phyloP scores from a whole-genome alignment of 495 filamentous ascomycete species.

The Cetradonia linearis region DNA sequence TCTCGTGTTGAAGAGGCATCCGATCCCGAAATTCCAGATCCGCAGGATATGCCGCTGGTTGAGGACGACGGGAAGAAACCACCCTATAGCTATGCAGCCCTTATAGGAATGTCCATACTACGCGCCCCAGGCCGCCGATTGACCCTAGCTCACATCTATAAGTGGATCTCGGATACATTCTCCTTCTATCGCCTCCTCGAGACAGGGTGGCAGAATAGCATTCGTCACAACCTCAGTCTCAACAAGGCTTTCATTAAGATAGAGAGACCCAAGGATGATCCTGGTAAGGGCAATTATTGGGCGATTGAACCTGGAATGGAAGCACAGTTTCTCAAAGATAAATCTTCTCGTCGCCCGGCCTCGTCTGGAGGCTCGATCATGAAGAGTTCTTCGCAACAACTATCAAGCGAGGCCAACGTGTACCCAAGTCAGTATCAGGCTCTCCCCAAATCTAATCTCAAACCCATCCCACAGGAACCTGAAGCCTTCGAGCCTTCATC shows the following conservation, averaged over 20 bases:
- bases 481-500: conserved; percentile 62
- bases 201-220: conserved; percentile 96
- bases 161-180: conserved; percentile 95
- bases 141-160: conserved; percentile 95
- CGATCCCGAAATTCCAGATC: conserved; percentile 50
- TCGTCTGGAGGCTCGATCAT: conserved; percentile 25
- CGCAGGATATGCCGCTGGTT: conserved; percentile 66
- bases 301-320: conserved; percentile 82
- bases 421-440: conserved; percentile 19
- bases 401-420: conserved; percentile 20
- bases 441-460: neutral
- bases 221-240: conserved; percentile 93
- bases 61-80: conserved; percentile 86
- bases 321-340: conserved; percentile 78
- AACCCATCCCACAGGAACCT: conserved; percentile 20
- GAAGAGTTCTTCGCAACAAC: conserved; percentile 18
- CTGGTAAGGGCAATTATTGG: conserved; percentile 99
- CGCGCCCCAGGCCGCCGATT: conserved; percentile 73
- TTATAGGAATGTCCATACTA: conserved; percentile 95
- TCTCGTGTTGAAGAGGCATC: conserved; percentile 40
- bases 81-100: conserved; percentile 80
- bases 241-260: conserved; percentile 97
- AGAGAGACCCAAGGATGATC: conserved; percentile 92
- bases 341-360: conserved; percentile 49
- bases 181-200: conserved; percentile 74